Evolutionary conservation across 345 rosid species (phyloP).

Genomic region (Pseudoturritis turrita): DNA sequence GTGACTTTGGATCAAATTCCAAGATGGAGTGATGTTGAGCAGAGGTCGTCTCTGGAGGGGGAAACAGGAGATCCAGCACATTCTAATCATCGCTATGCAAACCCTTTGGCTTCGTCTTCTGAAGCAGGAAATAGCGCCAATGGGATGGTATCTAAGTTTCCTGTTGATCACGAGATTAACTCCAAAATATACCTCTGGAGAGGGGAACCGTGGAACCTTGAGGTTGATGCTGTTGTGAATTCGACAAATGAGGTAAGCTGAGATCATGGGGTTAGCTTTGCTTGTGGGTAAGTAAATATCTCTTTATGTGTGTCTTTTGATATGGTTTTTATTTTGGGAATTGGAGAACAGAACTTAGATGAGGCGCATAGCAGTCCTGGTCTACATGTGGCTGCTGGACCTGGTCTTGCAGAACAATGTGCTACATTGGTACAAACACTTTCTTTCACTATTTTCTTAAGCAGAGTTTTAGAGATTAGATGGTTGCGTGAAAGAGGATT

Average conservation of each 20-base stretch:
- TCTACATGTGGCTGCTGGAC: constrained; percentile 95
- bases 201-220: constrained; percentile 96
- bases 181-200: constrained; percentile 86
- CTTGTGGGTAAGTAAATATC: background rate
- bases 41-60: constrained; percentile 43
- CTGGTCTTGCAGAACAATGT: constrained; percentile 94
- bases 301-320: background rate
- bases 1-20: constrained; percentile 91
- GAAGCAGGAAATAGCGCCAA: constrained; percentile 46
- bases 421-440: constrained; percentile 56
- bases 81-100: constrained; percentile 55
- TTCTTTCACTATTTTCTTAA: background rate
- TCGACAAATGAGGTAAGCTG: constrained; percentile 87
- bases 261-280: background rate
- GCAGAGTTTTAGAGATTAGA: background rate
- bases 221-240: constrained; percentile 97
- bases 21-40: constrained; percentile 86
- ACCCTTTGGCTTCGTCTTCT: constrained; percentile 59
- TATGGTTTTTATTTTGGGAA: constrained; percentile 1
- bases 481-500: background rate
- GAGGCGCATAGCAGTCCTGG: constrained; percentile 93
- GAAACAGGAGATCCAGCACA: constrained; percentile 61
- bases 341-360: constrained; percentile 69
- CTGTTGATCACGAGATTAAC: constrained; percentile 81
- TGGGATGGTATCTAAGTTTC: constrained; percentile 76